Evolutionary conservation across 2,329 filamentous ascomycete genomes (phyloP), one percentile per base, ranked within the genome.

Genomic region (Botrytis elliptica): DNA sequence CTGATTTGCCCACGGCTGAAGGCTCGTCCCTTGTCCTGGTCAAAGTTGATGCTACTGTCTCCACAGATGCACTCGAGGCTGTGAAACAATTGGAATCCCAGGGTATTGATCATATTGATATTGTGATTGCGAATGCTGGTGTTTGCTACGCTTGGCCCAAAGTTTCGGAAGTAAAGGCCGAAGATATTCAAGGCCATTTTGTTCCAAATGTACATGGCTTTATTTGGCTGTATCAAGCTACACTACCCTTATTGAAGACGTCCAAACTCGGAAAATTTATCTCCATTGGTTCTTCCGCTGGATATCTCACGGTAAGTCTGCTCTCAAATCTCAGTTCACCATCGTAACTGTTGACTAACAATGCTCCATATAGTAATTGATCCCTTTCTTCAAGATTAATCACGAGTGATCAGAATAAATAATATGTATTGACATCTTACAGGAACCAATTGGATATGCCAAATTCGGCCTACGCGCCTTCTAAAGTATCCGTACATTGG

Each of bases 61-160:
- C 82, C 25, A 77, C 78, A 0, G 83, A 85, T 72, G 77, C 84
- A 0, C 76, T 77, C 1, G 76, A 79, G 25, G 83, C 83, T 3
- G 80, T 83, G 1, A 70, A 80, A 44, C 76, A 80, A 3, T 78
- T 85, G 38, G 38, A 20, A 42, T 18, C 60, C 16, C 60, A 63
- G 14, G 55, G 40, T 38, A 60, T 70, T 40, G n/a, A 49, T 42
- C 38, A 55, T 29, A 4, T 70, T 9, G 67, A 70, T 44, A 55
- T 70, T 20, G 81, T 88, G 8, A 83, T 88, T 72, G 84, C 86
- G 55, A 88, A 88, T 77, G 85, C 86, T 0, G 86, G 83, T 22
- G 60, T 63, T n/a, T 63, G 60, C 38, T 63, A 63, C 25, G 12
- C 2, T 4, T 63, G 60, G 38, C 60, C 38, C 10, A 63, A 29